Evolutionary conservation across 2,329 filamentous ascomycete species (phyloP), one percentile per base, ranked within the genome.

Genomic region (Botrytis elliptica): DNA sequence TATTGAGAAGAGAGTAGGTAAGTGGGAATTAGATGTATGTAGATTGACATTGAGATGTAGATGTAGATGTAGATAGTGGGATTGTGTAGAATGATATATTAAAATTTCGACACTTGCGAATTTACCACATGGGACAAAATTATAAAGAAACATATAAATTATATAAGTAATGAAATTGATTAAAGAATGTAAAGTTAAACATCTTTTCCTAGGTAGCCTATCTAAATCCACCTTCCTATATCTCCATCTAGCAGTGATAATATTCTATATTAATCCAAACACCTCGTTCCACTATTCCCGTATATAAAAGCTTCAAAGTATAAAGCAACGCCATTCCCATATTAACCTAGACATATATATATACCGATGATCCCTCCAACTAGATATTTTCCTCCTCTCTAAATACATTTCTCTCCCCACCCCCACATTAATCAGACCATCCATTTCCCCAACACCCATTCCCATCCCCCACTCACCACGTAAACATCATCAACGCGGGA

Each of bases 401-500:
- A 18, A 57, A 57, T 29, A 29, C n/a, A 57, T 18, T 14, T 0
- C 14, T 7, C 14, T 8, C 6, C 16, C 42, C 38, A 42, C 1
- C 60, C 2, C 22, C 22, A n/a, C 12, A n/a, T n/a, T 55, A 55
- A 55, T n/a, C n/a, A 7, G 7, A 16, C 22, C 1, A 62, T 22
- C 22, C 1, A 20, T 29, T 20, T 16, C 12, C 36, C 36, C 22
- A 25, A n/a, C 22, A 0, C 20, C 46, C 44, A 22, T 25, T 3
- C 22, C 22, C 49, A 25, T n/a, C 22, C 16, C 16, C 9, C 14
- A 8, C 20, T 68, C 36, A 93, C 89, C 90, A 94, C 14, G 91
- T 92, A 82, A 94, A 93, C 0, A 90, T 92, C 91, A 93, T 93
- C 79, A 94, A 84, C 36, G 91, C 91, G 18, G 92, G 92, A 82